Evolutionary conservation across 352 stramenopile species (phyloP).

Genomic region (Phytophthora macrochlamydospora): DNA sequence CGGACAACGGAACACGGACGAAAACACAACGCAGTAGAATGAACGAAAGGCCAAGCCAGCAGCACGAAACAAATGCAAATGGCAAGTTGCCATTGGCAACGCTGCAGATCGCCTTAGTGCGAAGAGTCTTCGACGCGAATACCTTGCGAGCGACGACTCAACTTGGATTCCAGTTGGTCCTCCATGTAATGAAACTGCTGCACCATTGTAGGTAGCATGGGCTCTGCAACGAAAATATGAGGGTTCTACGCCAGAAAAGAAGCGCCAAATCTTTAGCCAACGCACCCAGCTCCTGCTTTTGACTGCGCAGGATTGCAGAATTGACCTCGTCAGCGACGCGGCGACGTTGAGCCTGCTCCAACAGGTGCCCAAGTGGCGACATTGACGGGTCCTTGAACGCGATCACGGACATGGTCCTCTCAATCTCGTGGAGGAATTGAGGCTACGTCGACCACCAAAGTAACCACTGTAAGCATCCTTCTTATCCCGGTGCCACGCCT

Average conservation of each 20-base stretch:
- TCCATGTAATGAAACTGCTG: constrained; percentile 83
- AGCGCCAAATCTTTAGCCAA: background rate
- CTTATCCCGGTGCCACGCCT: no score
- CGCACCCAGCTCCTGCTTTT: constrained; percentile 78
- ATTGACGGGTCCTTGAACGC: constrained; percentile 74
- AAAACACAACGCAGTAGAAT: constrained; percentile 1
- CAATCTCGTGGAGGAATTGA: constrained; percentile 77
- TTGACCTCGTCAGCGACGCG: constrained; percentile 80
- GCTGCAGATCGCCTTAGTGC: constrained; percentile 15
- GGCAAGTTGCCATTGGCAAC: background rate
- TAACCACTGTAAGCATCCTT: constrained; percentile 4
- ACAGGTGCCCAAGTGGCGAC: constrained; percentile 58
- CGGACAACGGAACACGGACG: constrained; percentile 15
- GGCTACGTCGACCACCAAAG: constrained; percentile 32
- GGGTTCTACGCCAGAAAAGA: constrained; percentile 1
- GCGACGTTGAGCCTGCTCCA: constrained; percentile 66
- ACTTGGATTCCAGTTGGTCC: constrained; percentile 66
- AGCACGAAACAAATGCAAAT: constrained; percentile 8
- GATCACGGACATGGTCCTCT: constrained; percentile 77
- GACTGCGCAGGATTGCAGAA: constrained; percentile 66
- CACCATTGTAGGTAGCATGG: constrained; percentile 77
- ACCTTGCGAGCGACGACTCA: constrained; percentile 55
- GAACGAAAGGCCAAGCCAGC: background rate
- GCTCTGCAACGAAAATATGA: constrained; percentile 41
- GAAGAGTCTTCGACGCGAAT: constrained; percentile 53